Evolutionary conservation across 768 basidiomycete species (phyloP).

Genomic region (Podaxis sp.): DNA sequence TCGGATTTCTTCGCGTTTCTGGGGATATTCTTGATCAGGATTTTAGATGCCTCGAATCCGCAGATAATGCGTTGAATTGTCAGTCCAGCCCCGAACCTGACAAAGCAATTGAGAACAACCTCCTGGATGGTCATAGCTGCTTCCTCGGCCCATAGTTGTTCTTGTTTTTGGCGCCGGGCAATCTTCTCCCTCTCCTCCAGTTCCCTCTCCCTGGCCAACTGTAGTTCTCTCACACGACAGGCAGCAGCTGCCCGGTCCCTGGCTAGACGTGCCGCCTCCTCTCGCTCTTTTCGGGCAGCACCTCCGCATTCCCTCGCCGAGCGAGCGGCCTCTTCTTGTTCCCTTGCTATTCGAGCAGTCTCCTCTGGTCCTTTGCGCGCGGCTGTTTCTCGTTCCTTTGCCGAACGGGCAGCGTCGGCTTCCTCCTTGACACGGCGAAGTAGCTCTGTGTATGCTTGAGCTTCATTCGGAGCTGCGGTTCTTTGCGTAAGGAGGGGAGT

Average conservation of each 20-base stretch:
- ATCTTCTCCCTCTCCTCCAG: not conserved
- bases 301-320: not conserved
- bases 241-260: not conserved
- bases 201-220: not conserved
- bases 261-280: not conserved
- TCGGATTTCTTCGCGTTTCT: conserved; percentile 11
- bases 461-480: not conserved
- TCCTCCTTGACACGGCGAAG: not conserved
- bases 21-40: conserved; percentile 17
- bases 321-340: not conserved
- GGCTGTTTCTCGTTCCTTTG: too few species aligned
- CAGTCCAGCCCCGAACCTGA: conserved; percentile 22
- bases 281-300: not conserved
- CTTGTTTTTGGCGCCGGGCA: not conserved
- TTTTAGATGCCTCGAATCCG: conserved; percentile 17
- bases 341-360: not conserved
- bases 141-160: conserved; percentile 8
- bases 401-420: not conserved
- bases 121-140: conserved; percentile 5
- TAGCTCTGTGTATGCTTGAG: not conserved
- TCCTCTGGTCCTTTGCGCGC: too few species aligned
- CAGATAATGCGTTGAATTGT: conserved; percentile 13
- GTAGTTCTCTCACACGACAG: not conserved
- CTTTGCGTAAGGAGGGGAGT: not conserved
- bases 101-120: conserved; percentile 17